Evolutionary conservation across 306 rosid genomes (phyloP), one percentile per base, ranked within the genome.

Genomic region (Vigna mungo): DNA sequence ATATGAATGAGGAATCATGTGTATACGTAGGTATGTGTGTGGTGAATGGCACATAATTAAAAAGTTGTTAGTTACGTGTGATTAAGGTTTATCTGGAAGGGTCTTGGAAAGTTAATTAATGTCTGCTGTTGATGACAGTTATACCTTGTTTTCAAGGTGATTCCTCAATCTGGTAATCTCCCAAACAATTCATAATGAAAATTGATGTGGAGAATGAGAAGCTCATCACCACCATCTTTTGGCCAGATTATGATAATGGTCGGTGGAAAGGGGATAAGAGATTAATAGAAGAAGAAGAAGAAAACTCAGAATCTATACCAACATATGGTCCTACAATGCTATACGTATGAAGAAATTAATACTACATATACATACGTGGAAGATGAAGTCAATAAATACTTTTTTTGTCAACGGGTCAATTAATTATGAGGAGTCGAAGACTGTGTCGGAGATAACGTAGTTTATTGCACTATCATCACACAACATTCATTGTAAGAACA

Each of bases 231-330:
- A 30, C 32, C 32, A 30, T 30, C 32, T 30, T 30, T 30, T 30
- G 32, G 4, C 4, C 32, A 27, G 32, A 27, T 27, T 27, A 27
- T 27, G 5, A 30, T 30, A 30, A 30, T 34, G 71, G 86, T 67
- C 83, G 83, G 86, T 67, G 30, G n/a, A 12, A 21, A 75, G 37
- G 65, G 80, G 86, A 30, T 73, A 83, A 73, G 79, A 23, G 14
- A 72, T 47, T 20, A 54, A 68, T 66, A 23, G 11, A 3, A 15
- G 55, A 48, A 12, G 36, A 18, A n/a, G 11, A 46, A 30, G 5
- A 30, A 30, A 77, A 78, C 44, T 20, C 34, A 65, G 55, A 30
- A 39, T 39, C 11, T 7, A 39, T 39, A 39, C 44, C 44, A 7
- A 4, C 21, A 67, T 23, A 81, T 67, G 77, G 80, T 37, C 84